Base-by-base conservation (phyloP, 1,139 yeast species). In the Saccharomyces hybrid region DNA sequence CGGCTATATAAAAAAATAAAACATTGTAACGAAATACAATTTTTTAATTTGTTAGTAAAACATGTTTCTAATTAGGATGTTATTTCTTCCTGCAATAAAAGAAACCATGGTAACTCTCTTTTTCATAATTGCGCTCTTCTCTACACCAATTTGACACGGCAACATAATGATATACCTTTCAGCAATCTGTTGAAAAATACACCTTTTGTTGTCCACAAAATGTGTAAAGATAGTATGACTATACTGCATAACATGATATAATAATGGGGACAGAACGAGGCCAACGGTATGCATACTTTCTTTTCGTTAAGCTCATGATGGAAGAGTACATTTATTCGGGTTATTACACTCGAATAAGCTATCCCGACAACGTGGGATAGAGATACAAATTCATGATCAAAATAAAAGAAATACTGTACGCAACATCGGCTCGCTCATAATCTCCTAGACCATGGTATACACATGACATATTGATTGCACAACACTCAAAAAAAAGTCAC, bases 1-100 rank as follows among this genome's bases (percentile, higher is more conserved):
- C 99, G 95, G 98, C 98, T 86, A 72, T 65, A 67, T 48, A 46
- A 59, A 58, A 55, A 55, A 64, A 26, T 19, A 42, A 27, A 24
- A 9, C 26, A 47, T 42, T 31, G 65, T 48, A 50, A 52, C 50
- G n/a, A 31, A 31, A 47, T 47, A 42, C 42, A 51, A 31, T 38
- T 14, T 27, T 48, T 27, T 4, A 16, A 21, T 47, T 51, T 42
- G 64, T 67, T 61, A 63, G 66, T 62, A 60, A 56, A 47, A 47
- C 27, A 31, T n/a, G 34, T 52, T 51, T 29, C 32, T 26, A 9
- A 19, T 26, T 11, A 11, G 48, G 14, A 42, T 11, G 9, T 42
- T 11, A 9, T 38, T 38, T 16, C 8, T 3, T 38, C 6, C 3
- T 19, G 24, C 9, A 8, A 38, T 2, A 38, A 38, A 38, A 38